Conservation (phyloP, 2,329 filamentous ascomycete species). For the Akanthomyces uredinophilus region DNA sequence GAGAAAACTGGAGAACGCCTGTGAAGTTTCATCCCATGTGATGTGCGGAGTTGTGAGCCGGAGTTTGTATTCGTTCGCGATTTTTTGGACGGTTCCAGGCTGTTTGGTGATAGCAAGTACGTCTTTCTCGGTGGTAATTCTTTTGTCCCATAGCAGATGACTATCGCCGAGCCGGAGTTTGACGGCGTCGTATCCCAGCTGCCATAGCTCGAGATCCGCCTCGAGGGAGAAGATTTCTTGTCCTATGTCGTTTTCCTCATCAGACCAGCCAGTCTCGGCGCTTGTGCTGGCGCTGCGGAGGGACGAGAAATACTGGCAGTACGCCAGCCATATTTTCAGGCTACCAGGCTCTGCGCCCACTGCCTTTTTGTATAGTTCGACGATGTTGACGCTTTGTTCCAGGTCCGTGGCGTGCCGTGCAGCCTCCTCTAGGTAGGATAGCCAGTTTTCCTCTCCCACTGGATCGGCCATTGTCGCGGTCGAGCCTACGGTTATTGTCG, state of each 20-base stretch:
- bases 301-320: constrained; percentile 72
- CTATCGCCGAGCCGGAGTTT: constrained; percentile 73
- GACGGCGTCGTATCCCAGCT: constrained; percentile 65
- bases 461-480: constrained; percentile 45
- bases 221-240: constrained; percentile 68
- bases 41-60: constrained; percentile 68
- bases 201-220: constrained; percentile 62
- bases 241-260: constrained; percentile 64
- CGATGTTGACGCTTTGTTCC: constrained; percentile 62
- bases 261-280: constrained; percentile 50
- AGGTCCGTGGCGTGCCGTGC: constrained; percentile 54
- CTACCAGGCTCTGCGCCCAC: constrained; percentile 68
- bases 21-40: constrained; percentile 69
- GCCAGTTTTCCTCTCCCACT: constrained; percentile 71
- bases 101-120: constrained; percentile 55
- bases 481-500: background rate
- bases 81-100: constrained; percentile 54
- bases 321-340: constrained; percentile 68
- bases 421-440: constrained; percentile 71
- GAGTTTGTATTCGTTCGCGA: constrained; percentile 65
- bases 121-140: constrained; percentile 66
- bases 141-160: constrained; percentile 73
- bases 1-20: constrained; percentile 69
- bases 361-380: constrained; percentile 69
- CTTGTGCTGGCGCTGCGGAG: constrained; percentile 58